Conservation (phyloP, 306 rosid species). For the Prunus campanulata region DNA sequence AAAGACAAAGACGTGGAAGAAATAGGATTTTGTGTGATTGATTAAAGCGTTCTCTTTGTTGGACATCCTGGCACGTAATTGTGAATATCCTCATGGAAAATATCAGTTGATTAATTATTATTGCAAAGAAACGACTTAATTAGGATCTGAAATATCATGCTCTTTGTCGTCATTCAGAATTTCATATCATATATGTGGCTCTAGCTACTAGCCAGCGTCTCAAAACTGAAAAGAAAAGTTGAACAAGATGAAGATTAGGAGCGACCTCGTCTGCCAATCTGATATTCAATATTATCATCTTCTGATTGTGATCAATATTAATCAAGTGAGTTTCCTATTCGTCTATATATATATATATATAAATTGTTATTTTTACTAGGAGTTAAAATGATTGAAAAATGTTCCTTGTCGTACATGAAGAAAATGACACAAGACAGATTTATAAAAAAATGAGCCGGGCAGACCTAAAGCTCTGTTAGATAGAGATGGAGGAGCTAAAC, state of each 20-base stretch:
- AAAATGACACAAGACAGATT: constrained; percentile 31
- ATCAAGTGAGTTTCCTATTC: too few relatives aligned
- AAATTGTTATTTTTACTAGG: too few relatives aligned
- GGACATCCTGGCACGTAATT: constrained; percentile 66
- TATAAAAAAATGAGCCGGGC: constrained; percentile 4
- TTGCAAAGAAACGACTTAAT: constrained; percentile 15
- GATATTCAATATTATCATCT: constrained; percentile 2
- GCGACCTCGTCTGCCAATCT: constrained; percentile 20
- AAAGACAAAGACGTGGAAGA: constrained; percentile 65
- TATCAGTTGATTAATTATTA: constrained; percentile 1
- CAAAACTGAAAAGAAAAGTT: constrained; percentile 33
- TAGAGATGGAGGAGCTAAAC: constrained; percentile 4
- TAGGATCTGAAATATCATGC: constrained; percentile 27
- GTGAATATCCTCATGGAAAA: constrained; percentile 25
- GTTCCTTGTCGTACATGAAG: constrained; percentile 29
- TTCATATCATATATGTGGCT: too few relatives aligned
- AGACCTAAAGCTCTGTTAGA: constrained; percentile 31
- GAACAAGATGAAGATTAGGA: constrained; percentile 9
- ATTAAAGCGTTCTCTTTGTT: constrained; percentile 38
- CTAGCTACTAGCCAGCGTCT: background rate
- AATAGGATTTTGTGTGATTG: constrained; percentile 49
- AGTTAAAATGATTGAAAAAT: too few relatives aligned
- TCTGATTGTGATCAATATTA: too few relatives aligned
- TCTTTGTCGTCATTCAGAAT: constrained; percentile 29
- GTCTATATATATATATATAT: too few relatives aligned